Evolutionary conservation across 208 protist species (phyloP).

Genomic region (Leishmania amazonensis): DNA sequence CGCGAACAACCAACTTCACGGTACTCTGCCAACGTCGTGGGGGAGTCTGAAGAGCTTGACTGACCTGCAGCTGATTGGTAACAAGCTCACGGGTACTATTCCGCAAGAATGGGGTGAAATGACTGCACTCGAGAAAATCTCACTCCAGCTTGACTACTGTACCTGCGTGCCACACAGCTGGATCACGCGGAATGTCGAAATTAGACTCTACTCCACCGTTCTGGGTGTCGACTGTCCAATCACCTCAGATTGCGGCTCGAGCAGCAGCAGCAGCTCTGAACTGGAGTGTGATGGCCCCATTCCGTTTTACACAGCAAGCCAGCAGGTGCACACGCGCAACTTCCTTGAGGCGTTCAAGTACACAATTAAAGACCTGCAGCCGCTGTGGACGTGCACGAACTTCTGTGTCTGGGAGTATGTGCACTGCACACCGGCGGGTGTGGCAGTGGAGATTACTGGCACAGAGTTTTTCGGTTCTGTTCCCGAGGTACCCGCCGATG

Average conservation of each 20-base stretch:
- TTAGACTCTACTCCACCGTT: background rate
- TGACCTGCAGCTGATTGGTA: background rate
- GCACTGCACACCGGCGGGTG: constrained; percentile 5
- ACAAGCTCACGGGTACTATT: background rate
- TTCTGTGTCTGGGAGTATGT: constrained; percentile 13
- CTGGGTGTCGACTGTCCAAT: background rate
- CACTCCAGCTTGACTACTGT: background rate
- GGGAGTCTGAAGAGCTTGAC: background rate
- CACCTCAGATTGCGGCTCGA: background rate
- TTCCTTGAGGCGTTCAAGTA: constrained; percentile 10
- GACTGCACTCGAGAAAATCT: background rate
- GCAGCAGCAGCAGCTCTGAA: background rate
- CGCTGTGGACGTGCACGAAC: constrained; percentile 1
- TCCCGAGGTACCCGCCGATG: background rate
- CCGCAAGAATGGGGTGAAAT: constrained; percentile 1
- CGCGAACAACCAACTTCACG: background rate
- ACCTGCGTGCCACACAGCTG: constrained; percentile 5
- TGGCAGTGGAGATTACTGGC: constrained; percentile 8
- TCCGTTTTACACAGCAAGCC: constrained; percentile 4
- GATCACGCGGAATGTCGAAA: background rate
- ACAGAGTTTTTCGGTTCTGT: constrained; percentile 1
- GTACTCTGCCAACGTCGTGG: background rate
- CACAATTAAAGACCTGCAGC: background rate
- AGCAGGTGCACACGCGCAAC: constrained; percentile 2
- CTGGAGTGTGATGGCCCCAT: constrained; percentile 7